A percentile compares a stretch with the other conserved stretches of the same genome.
Evolutionary conservation across 2,329 filamentous ascomycete genomes (phyloP).

Genomic region (Cercospora berteroae): DNA sequence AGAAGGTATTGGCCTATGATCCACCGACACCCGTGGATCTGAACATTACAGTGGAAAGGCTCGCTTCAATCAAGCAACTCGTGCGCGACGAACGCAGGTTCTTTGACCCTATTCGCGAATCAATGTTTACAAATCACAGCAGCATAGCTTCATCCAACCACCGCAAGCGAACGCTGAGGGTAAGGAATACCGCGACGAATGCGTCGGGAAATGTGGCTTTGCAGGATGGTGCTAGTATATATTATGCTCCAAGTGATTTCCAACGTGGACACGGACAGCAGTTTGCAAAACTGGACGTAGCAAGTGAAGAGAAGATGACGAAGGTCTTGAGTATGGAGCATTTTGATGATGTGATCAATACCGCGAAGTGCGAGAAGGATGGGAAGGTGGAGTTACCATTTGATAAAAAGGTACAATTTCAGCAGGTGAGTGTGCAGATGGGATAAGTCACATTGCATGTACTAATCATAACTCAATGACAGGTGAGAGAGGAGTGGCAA

Average conservation of each 20-base stretch:
- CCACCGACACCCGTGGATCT: background rate
- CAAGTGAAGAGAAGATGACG: background rate
- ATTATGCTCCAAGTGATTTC: constrained; percentile 2
- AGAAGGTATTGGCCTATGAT: background rate
- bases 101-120: constrained; percentile 1
- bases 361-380: background rate
- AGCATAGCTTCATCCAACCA: background rate
- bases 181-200: background rate
- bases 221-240: constrained; percentile 1
- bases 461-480: background rate
- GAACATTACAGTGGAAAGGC: background rate
- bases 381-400: constrained; percentile 3
- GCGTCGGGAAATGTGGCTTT: constrained; percentile 6
- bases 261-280: background rate
- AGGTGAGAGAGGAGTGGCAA: constrained; percentile 7
- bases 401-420: constrained; percentile 1
- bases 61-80: background rate
- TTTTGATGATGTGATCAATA: constrained; percentile 3
- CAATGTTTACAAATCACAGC: background rate
- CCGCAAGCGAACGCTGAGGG: background rate
- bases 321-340: constrained; percentile 8
- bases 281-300: constrained; percentile 7
- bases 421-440: background rate
- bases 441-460: background rate
- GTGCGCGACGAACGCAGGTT: background rate